phyloP scores from a whole-genome alignment of 176 grass and related monocot genomes.

The Alloteropsis semialata region DNA sequence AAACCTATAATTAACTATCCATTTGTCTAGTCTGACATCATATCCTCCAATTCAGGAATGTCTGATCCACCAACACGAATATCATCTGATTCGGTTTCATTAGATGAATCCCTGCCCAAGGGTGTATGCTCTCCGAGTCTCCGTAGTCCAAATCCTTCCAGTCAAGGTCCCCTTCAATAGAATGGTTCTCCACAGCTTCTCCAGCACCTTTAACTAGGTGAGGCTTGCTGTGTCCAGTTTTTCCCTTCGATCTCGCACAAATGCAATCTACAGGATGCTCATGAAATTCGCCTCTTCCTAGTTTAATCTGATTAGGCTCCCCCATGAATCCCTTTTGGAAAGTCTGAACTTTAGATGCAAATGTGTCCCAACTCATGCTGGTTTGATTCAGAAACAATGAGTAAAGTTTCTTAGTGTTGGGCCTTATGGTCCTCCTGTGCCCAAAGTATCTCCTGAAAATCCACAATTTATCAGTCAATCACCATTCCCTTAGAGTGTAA shows the following conservation, averaged over 20 bases:
- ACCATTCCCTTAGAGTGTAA: conserved; percentile 13
- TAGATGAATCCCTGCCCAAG: conserved; percentile 39
- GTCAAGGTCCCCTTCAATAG: conserved; percentile 47
- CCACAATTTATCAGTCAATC: conserved; percentile 32
- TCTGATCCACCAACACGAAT: conserved; percentile 40
- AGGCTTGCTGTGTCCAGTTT: conserved; percentile 13
- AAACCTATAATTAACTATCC: conserved; percentile 32
- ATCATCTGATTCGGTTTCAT: conserved; percentile 52
- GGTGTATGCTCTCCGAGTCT: conserved; percentile 70
- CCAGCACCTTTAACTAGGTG: conserved; percentile 18
- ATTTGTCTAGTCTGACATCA: conserved; percentile 61
- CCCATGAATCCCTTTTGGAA: conserved; percentile 91
- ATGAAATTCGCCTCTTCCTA: conserved; percentile 86
- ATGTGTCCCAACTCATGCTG: conserved; percentile 76
- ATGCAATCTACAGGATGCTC: conserved; percentile 86
- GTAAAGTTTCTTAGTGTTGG: conserved; percentile 88
- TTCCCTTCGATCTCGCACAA: conserved; percentile 52
- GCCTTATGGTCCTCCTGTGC: conserved; percentile 93
- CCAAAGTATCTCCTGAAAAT: conserved; percentile 96
- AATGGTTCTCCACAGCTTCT: conserved; percentile 32
- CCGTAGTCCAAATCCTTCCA: conserved; percentile 85
- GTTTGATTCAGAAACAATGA: conserved; percentile 82
- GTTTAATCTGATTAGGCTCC: conserved; percentile 86
- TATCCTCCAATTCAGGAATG: conserved; percentile 51
- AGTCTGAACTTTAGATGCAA: conserved; percentile 68